phyloP scores from a whole-genome alignment of 139 green algal genomes.

The Gonium pectorale region DNA sequence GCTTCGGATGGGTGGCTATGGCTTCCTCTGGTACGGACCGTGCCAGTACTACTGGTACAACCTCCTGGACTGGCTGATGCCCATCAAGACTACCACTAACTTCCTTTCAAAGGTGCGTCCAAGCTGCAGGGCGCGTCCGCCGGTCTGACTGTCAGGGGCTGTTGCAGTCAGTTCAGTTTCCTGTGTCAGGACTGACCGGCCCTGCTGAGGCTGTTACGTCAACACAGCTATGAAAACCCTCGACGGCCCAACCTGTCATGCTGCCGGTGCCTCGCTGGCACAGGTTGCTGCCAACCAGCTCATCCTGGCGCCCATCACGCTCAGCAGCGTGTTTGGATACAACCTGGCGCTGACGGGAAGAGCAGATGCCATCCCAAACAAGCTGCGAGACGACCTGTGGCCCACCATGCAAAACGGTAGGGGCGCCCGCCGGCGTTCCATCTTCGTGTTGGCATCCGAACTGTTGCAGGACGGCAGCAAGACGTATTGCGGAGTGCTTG shows the following conservation, averaged over 20 bases:
- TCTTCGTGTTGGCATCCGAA: too few relatives aligned
- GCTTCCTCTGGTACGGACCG: constrained; percentile 82
- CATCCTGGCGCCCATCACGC: constrained; percentile 74
- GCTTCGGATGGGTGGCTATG: constrained; percentile 83
- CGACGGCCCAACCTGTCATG: too few relatives aligned
- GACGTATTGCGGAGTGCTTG: too few relatives aligned
- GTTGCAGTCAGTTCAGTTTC: too few relatives aligned
- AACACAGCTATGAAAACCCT: too few relatives aligned
- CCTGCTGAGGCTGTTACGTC: too few relatives aligned
- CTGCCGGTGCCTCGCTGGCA: too few relatives aligned
- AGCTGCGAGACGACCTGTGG: constrained; percentile 77
- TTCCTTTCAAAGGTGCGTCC: constrained; percentile 74
- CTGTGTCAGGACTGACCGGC: too few relatives aligned
- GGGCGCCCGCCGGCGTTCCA: too few relatives aligned
- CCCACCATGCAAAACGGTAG: constrained; percentile 80
- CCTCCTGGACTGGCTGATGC: constrained; percentile 69
- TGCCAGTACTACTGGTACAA: constrained; percentile 83
- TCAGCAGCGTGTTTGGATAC: constrained; percentile 80
- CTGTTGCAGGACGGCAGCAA: neutral
- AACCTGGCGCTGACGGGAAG: constrained; percentile 72
- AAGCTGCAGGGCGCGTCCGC: too few relatives aligned
- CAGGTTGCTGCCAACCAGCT: constrained; percentile 82
- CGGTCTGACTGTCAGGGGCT: too few relatives aligned
- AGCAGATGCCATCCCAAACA: constrained; percentile 59
- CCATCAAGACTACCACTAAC: constrained; percentile 59